Conservation (phyloP, 805 yeast genomes). For the Lipomyces yamadae region DNA sequence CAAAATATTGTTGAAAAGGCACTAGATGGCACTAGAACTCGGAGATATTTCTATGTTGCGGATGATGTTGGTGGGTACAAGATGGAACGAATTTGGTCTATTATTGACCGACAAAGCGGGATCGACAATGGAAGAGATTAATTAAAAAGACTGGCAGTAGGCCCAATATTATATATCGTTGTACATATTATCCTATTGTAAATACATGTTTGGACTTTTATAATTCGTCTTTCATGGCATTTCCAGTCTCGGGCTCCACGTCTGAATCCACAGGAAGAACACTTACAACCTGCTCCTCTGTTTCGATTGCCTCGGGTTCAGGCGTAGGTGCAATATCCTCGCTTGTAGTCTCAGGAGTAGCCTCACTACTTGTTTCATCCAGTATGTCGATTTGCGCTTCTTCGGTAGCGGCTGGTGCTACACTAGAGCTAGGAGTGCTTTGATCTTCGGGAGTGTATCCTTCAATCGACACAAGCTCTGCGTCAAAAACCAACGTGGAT, state of each 20-base stretch:
- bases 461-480: constrained; percentile 64
- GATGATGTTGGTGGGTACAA: constrained; percentile 80
- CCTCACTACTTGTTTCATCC: constrained; percentile 3
- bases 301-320: neutral
- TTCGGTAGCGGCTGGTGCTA: constrained; percentile 14
- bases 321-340: constrained; percentile 10
- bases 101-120: constrained; percentile 70
- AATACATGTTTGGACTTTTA: constrained; percentile 16
- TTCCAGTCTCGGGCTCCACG: neutral
- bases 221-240: constrained; percentile 29
- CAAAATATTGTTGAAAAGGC: constrained; percentile 21
- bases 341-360: constrained; percentile 11
- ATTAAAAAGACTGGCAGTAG: neutral
- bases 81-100: constrained; percentile 86
- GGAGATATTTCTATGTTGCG: constrained; percentile 57
- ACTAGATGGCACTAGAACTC: constrained; percentile 39
- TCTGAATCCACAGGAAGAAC: neutral
- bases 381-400: constrained; percentile 7
- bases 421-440: neutral
- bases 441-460: constrained; percentile 27
- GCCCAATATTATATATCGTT: neutral
- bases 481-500: constrained; percentile 69
- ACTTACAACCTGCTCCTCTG: neutral
- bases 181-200: constrained; percentile 5
- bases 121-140: constrained; percentile 65